phyloP scores from a whole-genome alignment of 345 rosid species.

The Geranium rotundifolium region DNA sequence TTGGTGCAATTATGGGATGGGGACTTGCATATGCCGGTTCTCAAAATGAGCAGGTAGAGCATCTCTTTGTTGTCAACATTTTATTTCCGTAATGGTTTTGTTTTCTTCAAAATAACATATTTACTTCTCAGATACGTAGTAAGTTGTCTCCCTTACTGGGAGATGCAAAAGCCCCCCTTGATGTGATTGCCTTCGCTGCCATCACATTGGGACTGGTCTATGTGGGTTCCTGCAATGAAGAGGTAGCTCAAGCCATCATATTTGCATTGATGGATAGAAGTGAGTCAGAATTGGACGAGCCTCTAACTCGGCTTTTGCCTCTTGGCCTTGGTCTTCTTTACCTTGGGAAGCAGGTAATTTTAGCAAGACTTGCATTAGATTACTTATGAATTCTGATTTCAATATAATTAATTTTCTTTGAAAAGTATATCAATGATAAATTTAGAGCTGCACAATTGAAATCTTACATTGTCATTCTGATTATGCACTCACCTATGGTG shows the following conservation, averaged over 20 bases:
- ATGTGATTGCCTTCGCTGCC: conserved; percentile 78
- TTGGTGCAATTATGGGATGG: conserved; percentile 94
- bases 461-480: conserved; percentile 6
- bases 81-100: neutral
- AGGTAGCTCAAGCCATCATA: conserved; percentile 83
- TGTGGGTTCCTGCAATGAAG: conserved; percentile 94
- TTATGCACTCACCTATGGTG: conserved; percentile 7
- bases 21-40: conserved; percentile 93
- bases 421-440: no score
- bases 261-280: conserved; percentile 79
- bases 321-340: conserved; percentile 93
- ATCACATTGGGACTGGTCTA: conserved; percentile 83
- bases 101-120: neutral
- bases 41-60: conserved; percentile 33
- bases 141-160: conserved; percentile 54
- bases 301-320: conserved; percentile 73
- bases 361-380: neutral
- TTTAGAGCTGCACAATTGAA: neutral
- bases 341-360: conserved; percentile 85
- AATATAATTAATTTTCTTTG: no score
- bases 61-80: neutral
- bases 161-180: conserved; percentile 66
- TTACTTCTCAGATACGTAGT: conserved; percentile 40
- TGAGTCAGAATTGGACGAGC: conserved; percentile 72
- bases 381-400: neutral